These are phyloP conservation scores for Phytopythium aichiense DNA, from an alignment of 352 stramenopile species.

Conservation along the genomic window DNA sequence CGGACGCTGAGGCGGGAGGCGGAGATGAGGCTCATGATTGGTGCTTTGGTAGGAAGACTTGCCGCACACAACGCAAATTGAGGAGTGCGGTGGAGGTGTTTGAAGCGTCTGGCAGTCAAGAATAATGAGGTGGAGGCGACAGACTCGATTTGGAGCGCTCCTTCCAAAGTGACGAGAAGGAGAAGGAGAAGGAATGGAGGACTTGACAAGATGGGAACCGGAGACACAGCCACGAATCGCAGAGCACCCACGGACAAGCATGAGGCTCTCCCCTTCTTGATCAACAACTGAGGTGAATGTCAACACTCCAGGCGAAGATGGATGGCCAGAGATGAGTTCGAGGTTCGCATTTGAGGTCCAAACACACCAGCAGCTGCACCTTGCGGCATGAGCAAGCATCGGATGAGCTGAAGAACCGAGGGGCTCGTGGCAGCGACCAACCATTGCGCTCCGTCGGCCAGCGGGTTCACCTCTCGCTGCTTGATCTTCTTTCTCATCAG, in stretches of 20 bases:
- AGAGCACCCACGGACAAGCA: too few species aligned
- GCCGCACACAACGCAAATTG: slow-evolving; percentile 2
- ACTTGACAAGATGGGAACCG: too few species aligned
- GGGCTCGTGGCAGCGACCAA: slow-evolving; percentile 2
- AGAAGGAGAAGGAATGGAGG: too few species aligned
- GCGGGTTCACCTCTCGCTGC: background rate
- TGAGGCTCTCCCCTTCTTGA: background rate
- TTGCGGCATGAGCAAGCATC: background rate
- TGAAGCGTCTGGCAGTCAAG: background rate
- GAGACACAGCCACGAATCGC: too few species aligned
- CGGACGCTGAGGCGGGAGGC: slow-evolving; percentile 1
- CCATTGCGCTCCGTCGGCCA: background rate
- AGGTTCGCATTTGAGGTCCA: background rate
- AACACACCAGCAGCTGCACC: background rate
- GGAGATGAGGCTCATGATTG: slow-evolving; percentile 2
- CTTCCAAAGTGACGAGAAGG: too few species aligned
- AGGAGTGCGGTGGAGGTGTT: background rate
- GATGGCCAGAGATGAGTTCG: background rate
- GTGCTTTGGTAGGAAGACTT: slow-evolving; percentile 1
- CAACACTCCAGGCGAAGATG: background rate
- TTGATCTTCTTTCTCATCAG: background rate
- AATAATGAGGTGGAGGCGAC: background rate
- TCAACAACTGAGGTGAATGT: background rate
- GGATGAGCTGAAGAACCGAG: background rate
- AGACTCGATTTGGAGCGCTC: background rate